Evolutionary conservation across 169 alveolate species (phyloP).

Genomic region (Eimeria praecox): DNA sequence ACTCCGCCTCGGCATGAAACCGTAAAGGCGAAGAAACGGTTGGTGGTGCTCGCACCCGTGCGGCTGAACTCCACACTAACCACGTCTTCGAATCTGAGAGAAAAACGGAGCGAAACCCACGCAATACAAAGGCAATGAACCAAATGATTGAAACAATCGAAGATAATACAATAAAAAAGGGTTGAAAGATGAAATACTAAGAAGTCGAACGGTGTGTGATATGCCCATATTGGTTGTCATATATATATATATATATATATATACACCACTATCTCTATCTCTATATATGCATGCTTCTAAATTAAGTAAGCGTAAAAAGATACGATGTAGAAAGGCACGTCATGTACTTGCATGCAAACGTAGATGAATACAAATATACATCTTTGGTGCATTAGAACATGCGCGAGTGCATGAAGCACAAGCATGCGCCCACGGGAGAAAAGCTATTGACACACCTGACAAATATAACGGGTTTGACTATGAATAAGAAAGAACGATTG

Average conservation of each 20-base stretch:
- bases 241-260: too few relatives aligned
- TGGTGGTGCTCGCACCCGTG: slow-evolving; percentile 95
- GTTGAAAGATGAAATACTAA: neutral
- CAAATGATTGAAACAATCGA: neutral
- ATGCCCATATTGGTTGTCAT: too few relatives aligned
- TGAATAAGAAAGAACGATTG: slow-evolving; percentile 95
- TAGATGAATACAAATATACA: neutral
- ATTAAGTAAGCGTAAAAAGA: too few relatives aligned
- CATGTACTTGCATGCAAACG: neutral
- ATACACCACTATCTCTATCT: too few relatives aligned
- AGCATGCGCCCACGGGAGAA: neutral
- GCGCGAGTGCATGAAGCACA: neutral
- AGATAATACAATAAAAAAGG: neutral
- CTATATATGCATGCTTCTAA: too few relatives aligned
- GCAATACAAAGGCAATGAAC: neutral
- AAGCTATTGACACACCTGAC: slow-evolving; percentile 86
- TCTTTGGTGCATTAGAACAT: too few relatives aligned
- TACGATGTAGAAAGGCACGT: too few relatives aligned
- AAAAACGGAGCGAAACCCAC: neutral
- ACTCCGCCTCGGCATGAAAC: slow-evolving; percentile 93
- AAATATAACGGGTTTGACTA: slow-evolving; percentile 97
- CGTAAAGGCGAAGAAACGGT: slow-evolving; percentile 96
- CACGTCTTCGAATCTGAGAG: slow-evolving; percentile 93
- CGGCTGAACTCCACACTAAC: slow-evolving; percentile 96
- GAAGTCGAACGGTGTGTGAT: neutral